These are phyloP conservation scores for Typha latifolia DNA, from an alignment of 176 grass and related monocot genomes.

Conservation along the genomic window DNA sequence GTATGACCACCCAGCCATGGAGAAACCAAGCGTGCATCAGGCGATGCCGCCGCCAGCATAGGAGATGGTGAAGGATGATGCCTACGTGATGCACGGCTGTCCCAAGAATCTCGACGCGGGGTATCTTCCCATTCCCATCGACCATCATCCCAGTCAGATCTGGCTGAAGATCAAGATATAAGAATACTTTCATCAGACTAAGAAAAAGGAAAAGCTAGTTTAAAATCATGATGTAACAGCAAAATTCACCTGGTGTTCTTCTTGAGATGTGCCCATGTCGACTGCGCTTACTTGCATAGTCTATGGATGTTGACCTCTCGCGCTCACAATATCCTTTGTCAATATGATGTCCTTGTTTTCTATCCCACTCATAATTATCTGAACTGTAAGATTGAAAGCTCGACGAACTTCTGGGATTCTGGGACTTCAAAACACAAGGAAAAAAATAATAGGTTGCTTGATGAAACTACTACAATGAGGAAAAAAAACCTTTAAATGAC, in stretches of 20 bases:
- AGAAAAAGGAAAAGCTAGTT: neutral
- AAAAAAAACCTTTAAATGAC: neutral
- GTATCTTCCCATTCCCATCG: constrained; percentile 97
- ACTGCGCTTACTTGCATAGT: constrained; percentile 57
- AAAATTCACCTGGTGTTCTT: constrained; percentile 53
- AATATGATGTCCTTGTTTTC: constrained; percentile 43
- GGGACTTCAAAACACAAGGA: constrained; percentile 32
- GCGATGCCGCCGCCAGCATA: constrained; percentile 80
- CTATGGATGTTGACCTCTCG: constrained; percentile 31
- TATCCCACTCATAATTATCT: constrained; percentile 40
- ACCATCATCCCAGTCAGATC: constrained; percentile 84
- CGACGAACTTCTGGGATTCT: constrained; percentile 44
- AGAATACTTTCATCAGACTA: neutral
- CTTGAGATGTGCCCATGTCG: constrained; percentile 46
- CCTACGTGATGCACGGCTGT: constrained; percentile 44
- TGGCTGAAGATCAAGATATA: constrained; percentile 26
- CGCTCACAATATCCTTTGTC: constrained; percentile 40
- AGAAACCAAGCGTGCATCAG: constrained; percentile 88
- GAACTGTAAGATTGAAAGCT: constrained; percentile 26
- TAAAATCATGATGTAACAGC: constrained; percentile 21
- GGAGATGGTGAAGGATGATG: constrained; percentile 57
- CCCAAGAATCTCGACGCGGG: constrained; percentile 48
- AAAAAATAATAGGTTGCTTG: constrained; percentile 11
- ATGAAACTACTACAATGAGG: neutral
- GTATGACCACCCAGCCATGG: constrained; percentile 74